These are phyloP conservation scores for Penicillium sp. DNA, from an alignment of 2,329 filamentous ascomycete species.

Conservation along the genomic window DNA sequence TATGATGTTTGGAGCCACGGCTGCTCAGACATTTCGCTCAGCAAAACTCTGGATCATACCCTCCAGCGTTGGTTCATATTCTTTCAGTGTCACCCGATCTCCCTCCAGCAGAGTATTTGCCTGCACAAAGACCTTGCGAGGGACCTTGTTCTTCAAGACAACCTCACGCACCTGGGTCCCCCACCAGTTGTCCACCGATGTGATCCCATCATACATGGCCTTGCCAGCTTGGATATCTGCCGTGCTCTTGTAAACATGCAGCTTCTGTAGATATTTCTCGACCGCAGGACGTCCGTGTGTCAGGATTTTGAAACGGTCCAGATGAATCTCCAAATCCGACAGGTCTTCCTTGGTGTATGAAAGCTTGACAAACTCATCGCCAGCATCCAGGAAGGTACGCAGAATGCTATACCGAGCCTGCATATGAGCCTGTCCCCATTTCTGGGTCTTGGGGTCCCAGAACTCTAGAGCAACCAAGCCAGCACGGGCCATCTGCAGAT, in stretches of 20 bases:
- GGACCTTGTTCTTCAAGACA: slow-evolving; percentile 60
- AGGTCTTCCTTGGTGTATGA: slow-evolving; percentile 71
- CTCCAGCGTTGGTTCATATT: slow-evolving; percentile 77
- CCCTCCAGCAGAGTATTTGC: slow-evolving; percentile 75
- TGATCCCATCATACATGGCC: slow-evolving; percentile 79
- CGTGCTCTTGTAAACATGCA: slow-evolving; percentile 89
- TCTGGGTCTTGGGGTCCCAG: slow-evolving; percentile 86
- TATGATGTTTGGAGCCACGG: neutral
- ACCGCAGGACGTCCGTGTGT: slow-evolving; percentile 79
- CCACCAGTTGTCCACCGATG: slow-evolving; percentile 80
- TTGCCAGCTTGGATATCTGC: slow-evolving; percentile 77
- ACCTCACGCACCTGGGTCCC: slow-evolving; percentile 68
- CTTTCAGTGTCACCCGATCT: slow-evolving; percentile 71
- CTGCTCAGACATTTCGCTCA: slow-evolving; percentile 50
- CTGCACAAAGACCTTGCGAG: slow-evolving; percentile 79
- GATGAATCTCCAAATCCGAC: slow-evolving; percentile 73
- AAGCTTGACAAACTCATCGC: slow-evolving; percentile 81
- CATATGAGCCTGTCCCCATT: slow-evolving; percentile 92
- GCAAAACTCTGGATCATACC: slow-evolving; percentile 83
- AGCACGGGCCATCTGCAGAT: slow-evolving; percentile 91
- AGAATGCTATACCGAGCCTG: slow-evolving; percentile 89
- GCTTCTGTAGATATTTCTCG: slow-evolving; percentile 80
- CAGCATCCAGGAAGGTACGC: slow-evolving; percentile 71
- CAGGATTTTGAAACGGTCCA: slow-evolving; percentile 84
- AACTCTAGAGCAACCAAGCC: slow-evolving; percentile 85